Conservation (phyloP, 139 green algal genomes). For the Edaphochlamys debaryana region DNA sequence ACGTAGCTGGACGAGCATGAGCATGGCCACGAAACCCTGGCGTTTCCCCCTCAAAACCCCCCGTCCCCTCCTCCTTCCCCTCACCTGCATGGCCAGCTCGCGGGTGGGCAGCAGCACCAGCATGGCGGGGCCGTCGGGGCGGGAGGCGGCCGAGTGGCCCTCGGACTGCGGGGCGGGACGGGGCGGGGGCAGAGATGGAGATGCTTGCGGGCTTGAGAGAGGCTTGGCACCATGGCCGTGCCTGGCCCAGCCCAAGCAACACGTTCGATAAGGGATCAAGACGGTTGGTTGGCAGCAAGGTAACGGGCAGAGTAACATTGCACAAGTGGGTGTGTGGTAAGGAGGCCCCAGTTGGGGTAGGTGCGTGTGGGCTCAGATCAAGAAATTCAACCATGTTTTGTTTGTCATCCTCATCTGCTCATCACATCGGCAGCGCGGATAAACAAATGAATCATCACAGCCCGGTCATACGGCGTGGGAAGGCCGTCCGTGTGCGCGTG, state of each 20-base stretch:
- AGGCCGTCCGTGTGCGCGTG: neutral
- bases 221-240: neutral
- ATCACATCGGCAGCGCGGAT: constrained; percentile 49
- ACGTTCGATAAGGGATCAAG: too few relatives aligned
- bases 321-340: too few relatives aligned
- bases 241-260: too few relatives aligned
- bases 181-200: neutral
- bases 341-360: too few relatives aligned
- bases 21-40: neutral
- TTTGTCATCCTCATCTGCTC: constrained; percentile 10
- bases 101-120: constrained; percentile 82
- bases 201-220: neutral
- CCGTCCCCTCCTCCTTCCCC: neutral
- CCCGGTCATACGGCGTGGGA: too few relatives aligned
- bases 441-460: constrained; percentile 14
- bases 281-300: too few relatives aligned
- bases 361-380: constrained; percentile 13
- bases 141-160: constrained; percentile 12
- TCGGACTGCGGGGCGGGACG: constrained; percentile 1
- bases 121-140: constrained; percentile 47
- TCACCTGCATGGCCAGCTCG: constrained; percentile 86
- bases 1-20: too few relatives aligned
- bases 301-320: neutral
- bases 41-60: neutral
- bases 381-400: constrained; percentile 45